phyloP scores from a whole-genome alignment of 192 early-diverging fungal species.

The Coemansia sp. region DNA sequence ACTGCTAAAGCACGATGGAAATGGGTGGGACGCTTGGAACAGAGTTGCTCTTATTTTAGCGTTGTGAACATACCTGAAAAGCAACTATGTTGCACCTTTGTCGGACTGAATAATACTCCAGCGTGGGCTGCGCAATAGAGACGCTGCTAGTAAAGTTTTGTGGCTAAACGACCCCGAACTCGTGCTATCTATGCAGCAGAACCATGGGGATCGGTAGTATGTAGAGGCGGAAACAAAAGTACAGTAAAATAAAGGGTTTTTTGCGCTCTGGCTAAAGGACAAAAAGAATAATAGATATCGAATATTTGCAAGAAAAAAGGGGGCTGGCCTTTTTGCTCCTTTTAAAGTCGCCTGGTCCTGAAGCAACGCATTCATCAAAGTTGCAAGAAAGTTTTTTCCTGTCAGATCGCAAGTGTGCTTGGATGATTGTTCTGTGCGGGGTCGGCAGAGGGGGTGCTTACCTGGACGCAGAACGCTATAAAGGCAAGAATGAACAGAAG shows the following conservation, averaged over 20 bases:
- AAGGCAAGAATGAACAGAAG: background rate
- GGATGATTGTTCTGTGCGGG: background rate
- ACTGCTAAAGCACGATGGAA: constrained; percentile 5
- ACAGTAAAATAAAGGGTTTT: background rate
- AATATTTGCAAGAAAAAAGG: background rate
- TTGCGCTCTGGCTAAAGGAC: background rate
- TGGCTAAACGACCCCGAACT: too few species aligned
- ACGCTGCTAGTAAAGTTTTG: too few species aligned
- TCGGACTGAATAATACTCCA: too few species aligned
- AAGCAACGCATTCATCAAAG: too few species aligned
- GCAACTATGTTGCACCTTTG: too few species aligned
- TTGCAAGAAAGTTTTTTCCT: background rate
- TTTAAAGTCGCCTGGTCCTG: background rate
- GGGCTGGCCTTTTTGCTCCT: constrained; percentile 8
- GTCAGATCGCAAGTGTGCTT: background rate
- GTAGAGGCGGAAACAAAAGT: too few species aligned
- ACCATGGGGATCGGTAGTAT: too few species aligned
- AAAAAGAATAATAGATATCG: background rate
- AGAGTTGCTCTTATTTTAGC: too few species aligned
- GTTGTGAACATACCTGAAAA: too few species aligned
- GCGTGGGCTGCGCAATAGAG: too few species aligned
- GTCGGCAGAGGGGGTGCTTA: constrained; percentile 1
- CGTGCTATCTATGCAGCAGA: too few species aligned
- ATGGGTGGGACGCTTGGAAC: too few species aligned
- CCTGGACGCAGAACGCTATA: background rate